Percentiles rank a stretch among this genome's conserved stretches.
phyloP scores from a whole-genome alignment of 371 early-diverging fungal species.

The Sporodiniella umbellata region DNA sequence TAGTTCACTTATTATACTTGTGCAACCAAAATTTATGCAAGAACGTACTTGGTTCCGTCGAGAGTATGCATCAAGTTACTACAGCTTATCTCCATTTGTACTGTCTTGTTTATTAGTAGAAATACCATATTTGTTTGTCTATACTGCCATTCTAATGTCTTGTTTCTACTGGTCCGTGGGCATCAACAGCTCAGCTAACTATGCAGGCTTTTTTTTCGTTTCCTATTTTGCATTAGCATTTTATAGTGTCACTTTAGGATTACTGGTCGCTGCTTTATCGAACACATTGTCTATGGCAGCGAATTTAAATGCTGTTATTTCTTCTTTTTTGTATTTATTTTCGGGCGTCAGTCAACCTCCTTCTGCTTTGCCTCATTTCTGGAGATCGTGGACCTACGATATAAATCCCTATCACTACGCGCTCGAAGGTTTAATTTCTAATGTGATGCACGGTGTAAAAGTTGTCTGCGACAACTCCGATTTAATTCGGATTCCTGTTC shows the following conservation, averaged over 20 bases:
- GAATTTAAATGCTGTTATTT: slow-evolving; percentile 58
- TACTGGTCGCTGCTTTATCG: slow-evolving; percentile 57
- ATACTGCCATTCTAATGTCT: slow-evolving; percentile 46
- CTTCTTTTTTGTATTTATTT: slow-evolving; percentile 58
- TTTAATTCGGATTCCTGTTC: slow-evolving; percentile 48
- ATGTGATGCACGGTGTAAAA: slow-evolving; percentile 47
- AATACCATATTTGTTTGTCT: slow-evolving; percentile 48
- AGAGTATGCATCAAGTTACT: slow-evolving; percentile 63
- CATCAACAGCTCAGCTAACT: slow-evolving; percentile 32
- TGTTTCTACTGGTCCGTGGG: slow-evolving; percentile 65
- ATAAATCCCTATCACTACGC: slow-evolving; percentile 66
- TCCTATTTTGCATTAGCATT: slow-evolving; percentile 46
- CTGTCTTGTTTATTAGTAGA: slow-evolving; percentile 43
- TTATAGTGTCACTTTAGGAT: slow-evolving; percentile 62
- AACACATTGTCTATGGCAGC: slow-evolving; percentile 57
- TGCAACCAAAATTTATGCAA: slow-evolving; percentile 49
- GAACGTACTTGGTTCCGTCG: slow-evolving; percentile 62
- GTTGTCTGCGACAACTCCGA: slow-evolving; percentile 48
- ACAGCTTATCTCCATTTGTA: slow-evolving; percentile 61
- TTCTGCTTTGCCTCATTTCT: slow-evolving; percentile 60
- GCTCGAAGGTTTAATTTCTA: slow-evolving; percentile 63
- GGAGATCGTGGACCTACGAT: slow-evolving; percentile 70
- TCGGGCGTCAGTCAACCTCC: slow-evolving; percentile 60
- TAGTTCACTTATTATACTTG: slow-evolving; percentile 26
- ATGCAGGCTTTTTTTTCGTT: slow-evolving; percentile 55